Base-by-base conservation (phyloP, 208 protist species). In the Crithidia bombi region DNA sequence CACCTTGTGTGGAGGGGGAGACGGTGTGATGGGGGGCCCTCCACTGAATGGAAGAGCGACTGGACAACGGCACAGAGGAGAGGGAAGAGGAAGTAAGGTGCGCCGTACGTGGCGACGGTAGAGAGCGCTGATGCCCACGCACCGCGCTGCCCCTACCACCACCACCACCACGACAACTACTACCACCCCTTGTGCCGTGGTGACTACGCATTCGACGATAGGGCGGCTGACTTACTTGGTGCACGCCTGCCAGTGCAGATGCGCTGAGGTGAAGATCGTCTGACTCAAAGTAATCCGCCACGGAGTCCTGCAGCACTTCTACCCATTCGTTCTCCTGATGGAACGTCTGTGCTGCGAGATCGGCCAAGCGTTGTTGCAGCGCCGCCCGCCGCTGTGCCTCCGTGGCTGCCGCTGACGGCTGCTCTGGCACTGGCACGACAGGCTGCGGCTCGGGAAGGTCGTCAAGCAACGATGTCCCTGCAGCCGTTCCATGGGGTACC, bases 211-310 rank as follows among this genome's bases (percentile, higher is more conserved):
- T 11, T 30, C 28, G 50, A 32, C 1, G 9, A 5, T 5, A 25
- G 25, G 56, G 25, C 41, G n/a, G 56, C 56, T 33, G 56, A n/a
- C 56, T 15, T 26, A 36, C 56, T 19, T 36, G 39, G 15, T 26
- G 56, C 3, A 50, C 56, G 25, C 56, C 41, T 12, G 50, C 21
- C 36, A 47, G 33, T 7, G 17, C 56, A n/a, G 56, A 36, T 1
- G 15, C 12, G 14, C 56, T 25, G 56, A 56, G 30, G 21, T 23
- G 4, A 11, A 44, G 23, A 1, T 55, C 46, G 23, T 66, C 61
- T 15, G 61, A 43, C 23, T 66, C 61, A 35, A 66, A 66, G 46
- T 66, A 66, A 35, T 66, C 61, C 23, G 61, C 17, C 46, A 26
- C 61, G 32, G 30, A 43, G 25, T 19, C 23, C 7, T 43, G 47